Base-by-base conservation (phyloP, 129 eudicot genomes). In the Ambrosia trifida region DNA sequence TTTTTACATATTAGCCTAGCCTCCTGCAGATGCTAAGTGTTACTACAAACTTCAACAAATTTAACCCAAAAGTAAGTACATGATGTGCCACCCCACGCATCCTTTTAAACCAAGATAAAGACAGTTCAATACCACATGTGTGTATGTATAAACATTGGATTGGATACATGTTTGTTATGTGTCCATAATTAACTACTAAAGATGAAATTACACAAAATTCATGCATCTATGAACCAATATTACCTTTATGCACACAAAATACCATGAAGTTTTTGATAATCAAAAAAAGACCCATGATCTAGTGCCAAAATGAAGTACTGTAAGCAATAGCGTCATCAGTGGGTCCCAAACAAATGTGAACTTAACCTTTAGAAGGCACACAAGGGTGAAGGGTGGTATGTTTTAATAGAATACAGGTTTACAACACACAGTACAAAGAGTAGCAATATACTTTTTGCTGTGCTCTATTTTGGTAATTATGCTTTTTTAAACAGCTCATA, bases 211-310 rank as follows among this genome's bases (percentile, higher is more conserved):
- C 74, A 69, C 51, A 19, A 53, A 70, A 70, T 70, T 9, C n/a
- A 32, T 50, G 61, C 18, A 68, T 50, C 17, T 31, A 31, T 36
- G 11, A 52, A 53, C 74, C 13, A 38, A 33, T 69, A 13, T 14
- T 35, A 51, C 51, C 36, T 53, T 10, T 68, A 64, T 64, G 20
- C 70, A 66, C 70, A 66, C 6, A 66, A 64, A 2, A 41, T 65
- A 12, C 72, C 57, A 66, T 57, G 12, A 11, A 11, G 64, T 7
- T 57, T 38, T 28, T 43, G 18, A 65, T 13, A 28, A 44, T 65
- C 35, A 65, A 65, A 65, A 65, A 65, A n/a, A 4, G 66, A 6
- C 66, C 33, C 28, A 24, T 0, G 28, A 24, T 60, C 20, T 59
- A 59, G 66, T 32, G 66, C 11, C 66, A 60, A 31, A 61, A 61